Evolutionary conservation across 176 grass and related monocot species (phyloP).

Genomic region (Zoysia pacifica): DNA sequence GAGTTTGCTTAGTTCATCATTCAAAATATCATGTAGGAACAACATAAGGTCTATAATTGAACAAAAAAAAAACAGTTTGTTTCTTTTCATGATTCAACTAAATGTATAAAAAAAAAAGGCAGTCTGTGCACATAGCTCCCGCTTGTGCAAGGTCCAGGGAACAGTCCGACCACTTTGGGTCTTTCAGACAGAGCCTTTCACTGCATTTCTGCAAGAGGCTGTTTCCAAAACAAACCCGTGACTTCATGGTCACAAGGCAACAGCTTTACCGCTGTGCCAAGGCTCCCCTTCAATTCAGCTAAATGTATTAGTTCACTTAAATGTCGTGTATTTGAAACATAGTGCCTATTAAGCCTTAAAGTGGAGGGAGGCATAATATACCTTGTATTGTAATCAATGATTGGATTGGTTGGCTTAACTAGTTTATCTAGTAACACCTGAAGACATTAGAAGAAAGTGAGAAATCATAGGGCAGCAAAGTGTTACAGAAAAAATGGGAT

Average conservation of each 20-base stretch:
- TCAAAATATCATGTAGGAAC: slow-evolving; percentile 19
- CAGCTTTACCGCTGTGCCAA: no score
- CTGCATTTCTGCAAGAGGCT: no score
- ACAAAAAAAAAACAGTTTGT: background rate
- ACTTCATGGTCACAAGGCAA: no score
- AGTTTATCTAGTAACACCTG: slow-evolving; percentile 93
- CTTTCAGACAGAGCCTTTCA: no score
- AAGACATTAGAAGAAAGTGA: slow-evolving; percentile 30
- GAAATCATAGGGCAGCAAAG: background rate
- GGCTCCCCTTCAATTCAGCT: background rate
- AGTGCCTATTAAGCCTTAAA: background rate
- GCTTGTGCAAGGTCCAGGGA: no score
- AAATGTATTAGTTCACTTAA: slow-evolving; percentile 3
- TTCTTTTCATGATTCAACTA: slow-evolving; percentile 14
- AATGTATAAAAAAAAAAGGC: no score
- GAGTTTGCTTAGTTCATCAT: slow-evolving; percentile 12
- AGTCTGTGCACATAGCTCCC: no score
- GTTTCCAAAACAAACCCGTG: no score
- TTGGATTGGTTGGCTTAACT: slow-evolving; percentile 88
- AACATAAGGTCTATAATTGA: slow-evolving; percentile 21
- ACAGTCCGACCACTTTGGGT: no score
- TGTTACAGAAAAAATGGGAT: slow-evolving; percentile 20
- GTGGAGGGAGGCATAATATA: slow-evolving; percentile 29
- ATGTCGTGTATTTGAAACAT: slow-evolving; percentile 12
- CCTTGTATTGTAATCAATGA: slow-evolving; percentile 95